phyloP scores from a whole-genome alignment of 805 yeast genomes.

The Ogataea ramenticola region DNA sequence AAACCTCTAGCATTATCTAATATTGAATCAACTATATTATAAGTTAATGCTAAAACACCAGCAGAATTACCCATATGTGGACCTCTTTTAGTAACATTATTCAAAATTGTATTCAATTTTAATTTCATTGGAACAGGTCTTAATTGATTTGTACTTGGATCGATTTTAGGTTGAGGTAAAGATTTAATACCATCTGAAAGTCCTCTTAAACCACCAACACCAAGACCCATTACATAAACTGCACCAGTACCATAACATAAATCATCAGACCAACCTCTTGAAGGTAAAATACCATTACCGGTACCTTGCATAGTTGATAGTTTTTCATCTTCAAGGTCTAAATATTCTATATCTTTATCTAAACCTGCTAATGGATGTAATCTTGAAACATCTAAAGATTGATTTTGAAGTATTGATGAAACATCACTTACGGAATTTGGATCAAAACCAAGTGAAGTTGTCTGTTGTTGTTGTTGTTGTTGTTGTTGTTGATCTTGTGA shows the following conservation, averaged over 20 bases:
- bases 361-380: conserved; percentile 91
- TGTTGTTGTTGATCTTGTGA: conserved; percentile 11
- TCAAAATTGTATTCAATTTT: conserved; percentile 81
- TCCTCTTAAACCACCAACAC: conserved; percentile 86
- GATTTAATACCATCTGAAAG: conserved; percentile 76
- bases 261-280: conserved; percentile 98
- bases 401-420: conserved; percentile 50
- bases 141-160: conserved; percentile 46
- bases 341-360: conserved; percentile 81
- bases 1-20: conserved; percentile 78
- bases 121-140: conserved; percentile 70
- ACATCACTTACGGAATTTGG: conserved; percentile 59
- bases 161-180: conserved; percentile 52
- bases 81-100: conserved; percentile 91
- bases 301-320: conserved; percentile 76
- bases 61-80: conserved; percentile 94
- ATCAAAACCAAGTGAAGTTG: conserved; percentile 50
- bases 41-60: conserved; percentile 86
- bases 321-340: conserved; percentile 83
- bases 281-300: conserved; percentile 76
- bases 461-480: conserved; percentile 15
- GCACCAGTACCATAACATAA: conserved; percentile 97
- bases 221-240: conserved; percentile 79
- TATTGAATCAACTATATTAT: conserved; percentile 75
- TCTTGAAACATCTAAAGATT: conserved; percentile 59